A percentile compares a stretch with the other conserved stretches of the same genome.
phyloP scores from a whole-genome alignment of 2,329 filamentous ascomycete species.

The Fusarium beomiforme region DNA sequence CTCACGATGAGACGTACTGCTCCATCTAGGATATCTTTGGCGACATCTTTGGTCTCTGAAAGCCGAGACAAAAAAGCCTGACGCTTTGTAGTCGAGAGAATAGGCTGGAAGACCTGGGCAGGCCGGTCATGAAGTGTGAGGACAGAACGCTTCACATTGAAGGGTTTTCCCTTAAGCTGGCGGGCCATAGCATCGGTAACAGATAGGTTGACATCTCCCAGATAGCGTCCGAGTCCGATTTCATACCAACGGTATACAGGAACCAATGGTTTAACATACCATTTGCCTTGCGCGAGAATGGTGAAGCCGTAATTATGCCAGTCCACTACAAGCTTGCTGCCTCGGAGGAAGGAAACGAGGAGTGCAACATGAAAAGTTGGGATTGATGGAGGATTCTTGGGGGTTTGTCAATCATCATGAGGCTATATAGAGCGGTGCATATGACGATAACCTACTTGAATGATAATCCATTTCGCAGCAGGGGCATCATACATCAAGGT shows the following conservation, averaged over 20 bases:
- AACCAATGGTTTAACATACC: constrained; percentile 77
- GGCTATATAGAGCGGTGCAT: background rate
- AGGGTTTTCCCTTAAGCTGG: constrained; percentile 72
- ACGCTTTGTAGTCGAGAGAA: constrained; percentile 59
- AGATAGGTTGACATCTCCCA: constrained; percentile 79
- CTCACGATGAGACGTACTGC: constrained; percentile 80
- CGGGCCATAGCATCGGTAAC: constrained; percentile 90
- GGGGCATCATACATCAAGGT: constrained; percentile 78
- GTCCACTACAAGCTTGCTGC: constrained; percentile 87
- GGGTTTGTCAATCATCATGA: constrained; percentile 8
- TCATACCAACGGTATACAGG: constrained; percentile 82
- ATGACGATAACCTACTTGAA: constrained; percentile 66
- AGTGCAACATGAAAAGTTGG: constrained; percentile 84
- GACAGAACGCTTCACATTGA: constrained; percentile 71
- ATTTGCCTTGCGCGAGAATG: constrained; percentile 75
- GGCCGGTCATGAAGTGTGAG: constrained; percentile 88
- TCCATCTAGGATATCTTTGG: constrained; percentile 66
- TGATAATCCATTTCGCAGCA: constrained; percentile 85
- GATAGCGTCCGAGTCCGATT: constrained; percentile 71
- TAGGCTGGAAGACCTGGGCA: constrained; percentile 81
- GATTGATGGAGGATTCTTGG: constrained; percentile 91
- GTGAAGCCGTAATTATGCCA: constrained; percentile 99
- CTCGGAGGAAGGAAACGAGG: constrained; percentile 77
- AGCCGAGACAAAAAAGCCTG: constrained; percentile 71
- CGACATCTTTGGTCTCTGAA: constrained; percentile 70